Evolutionary conservation across 1,284 basidiomycete species (phyloP).

Genomic region (Papiliotrema laurentii): DNA sequence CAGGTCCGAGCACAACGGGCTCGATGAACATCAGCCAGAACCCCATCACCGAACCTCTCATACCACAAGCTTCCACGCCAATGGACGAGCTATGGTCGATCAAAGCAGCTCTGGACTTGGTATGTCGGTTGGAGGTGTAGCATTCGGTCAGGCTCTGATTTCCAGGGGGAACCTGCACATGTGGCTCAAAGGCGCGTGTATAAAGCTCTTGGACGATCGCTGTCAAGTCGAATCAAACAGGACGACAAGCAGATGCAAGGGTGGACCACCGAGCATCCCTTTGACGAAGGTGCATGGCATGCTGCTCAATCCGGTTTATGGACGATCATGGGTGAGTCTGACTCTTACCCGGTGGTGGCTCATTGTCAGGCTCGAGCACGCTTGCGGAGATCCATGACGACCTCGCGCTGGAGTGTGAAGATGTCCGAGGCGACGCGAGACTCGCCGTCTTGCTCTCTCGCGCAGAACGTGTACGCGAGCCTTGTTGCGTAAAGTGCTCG

Average conservation of each 20-base stretch:
- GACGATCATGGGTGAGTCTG: slow-evolving; percentile 27
- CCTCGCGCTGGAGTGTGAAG: slow-evolving; percentile 16
- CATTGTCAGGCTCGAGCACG: slow-evolving; percentile 21
- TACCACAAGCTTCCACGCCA: slow-evolving; percentile 24
- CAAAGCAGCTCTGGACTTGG: slow-evolving; percentile 40
- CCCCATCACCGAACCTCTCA: slow-evolving; percentile 15
- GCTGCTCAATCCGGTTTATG: slow-evolving; percentile 35
- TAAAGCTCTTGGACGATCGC: slow-evolving; percentile 22
- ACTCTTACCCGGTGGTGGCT: neutral
- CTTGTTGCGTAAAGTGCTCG: slow-evolving; percentile 4
- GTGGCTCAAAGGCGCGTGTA: slow-evolving; percentile 37
- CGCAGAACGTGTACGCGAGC: slow-evolving; percentile 30
- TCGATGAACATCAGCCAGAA: slow-evolving; percentile 16
- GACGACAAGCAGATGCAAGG: slow-evolving; percentile 10
- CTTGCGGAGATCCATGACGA: slow-evolving; percentile 38
- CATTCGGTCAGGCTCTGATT: neutral
- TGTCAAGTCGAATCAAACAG: neutral
- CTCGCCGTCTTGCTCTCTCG: slow-evolving; percentile 23
- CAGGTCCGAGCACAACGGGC: slow-evolving; percentile 8
- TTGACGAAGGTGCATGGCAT: slow-evolving; percentile 36
- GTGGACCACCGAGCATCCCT: slow-evolving; percentile 12
- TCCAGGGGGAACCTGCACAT: slow-evolving; percentile 41
- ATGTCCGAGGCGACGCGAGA: slow-evolving; percentile 12
- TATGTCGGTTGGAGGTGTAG: slow-evolving; percentile 6
- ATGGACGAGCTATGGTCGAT: slow-evolving; percentile 43